These are phyloP conservation scores for Millerago galiae DNA, from an alignment of 805 yeast species.

Conservation along the genomic window DNA sequence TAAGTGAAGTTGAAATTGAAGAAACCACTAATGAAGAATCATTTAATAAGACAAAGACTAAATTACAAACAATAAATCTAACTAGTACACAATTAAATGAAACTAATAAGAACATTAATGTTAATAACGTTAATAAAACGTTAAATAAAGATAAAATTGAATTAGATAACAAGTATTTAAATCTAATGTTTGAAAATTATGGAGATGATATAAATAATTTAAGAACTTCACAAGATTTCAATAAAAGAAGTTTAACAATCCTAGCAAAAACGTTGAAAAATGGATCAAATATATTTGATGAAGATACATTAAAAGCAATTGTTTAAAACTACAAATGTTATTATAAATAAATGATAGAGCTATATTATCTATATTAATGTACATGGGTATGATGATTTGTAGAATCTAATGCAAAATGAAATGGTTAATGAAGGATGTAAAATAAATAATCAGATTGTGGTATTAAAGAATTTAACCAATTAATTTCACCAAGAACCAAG, in stretches of 20 bases:
- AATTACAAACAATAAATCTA: conserved; percentile 19
- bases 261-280: conserved; percentile 15
- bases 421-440: neutral
- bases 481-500: conserved; percentile 83
- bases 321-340: neutral
- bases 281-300: conserved; percentile 13
- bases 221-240: conserved; percentile 60
- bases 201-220: conserved; percentile 32
- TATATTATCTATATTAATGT: too few species aligned
- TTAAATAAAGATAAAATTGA: conserved; percentile 28
- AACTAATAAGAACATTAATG: conserved; percentile 23
- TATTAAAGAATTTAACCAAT: conserved; percentile 39
- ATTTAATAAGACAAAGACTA: conserved; percentile 9
- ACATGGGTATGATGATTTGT: too few species aligned
- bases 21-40: conserved; percentile 9
- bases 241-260: conserved; percentile 38
- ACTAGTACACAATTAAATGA: conserved; percentile 31
- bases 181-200: conserved; percentile 49
- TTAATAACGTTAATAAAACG: conserved; percentile 24
- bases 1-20: conserved; percentile 29
- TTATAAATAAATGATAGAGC: too few species aligned
- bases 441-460: neutral
- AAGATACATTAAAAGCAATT: conserved; percentile 12
- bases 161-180: conserved; percentile 45
- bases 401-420: too few species aligned